These are phyloP conservation scores for Didymella glomerata DNA, from an alignment of 2,329 filamentous ascomycete species.

Conservation along the genomic window DNA sequence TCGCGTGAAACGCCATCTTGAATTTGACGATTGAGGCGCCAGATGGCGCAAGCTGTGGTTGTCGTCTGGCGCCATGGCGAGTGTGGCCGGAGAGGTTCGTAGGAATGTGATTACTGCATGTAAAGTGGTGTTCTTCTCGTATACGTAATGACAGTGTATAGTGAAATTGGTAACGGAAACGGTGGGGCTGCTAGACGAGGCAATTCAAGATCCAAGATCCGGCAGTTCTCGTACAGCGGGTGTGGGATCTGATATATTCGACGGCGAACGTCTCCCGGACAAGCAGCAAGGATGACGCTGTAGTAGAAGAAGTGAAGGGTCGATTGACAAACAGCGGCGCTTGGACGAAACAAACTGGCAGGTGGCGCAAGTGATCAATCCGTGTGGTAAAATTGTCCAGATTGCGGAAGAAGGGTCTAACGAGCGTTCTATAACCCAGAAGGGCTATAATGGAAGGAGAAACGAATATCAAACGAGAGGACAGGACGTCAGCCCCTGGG, in stretches of 20 bases:
- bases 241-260: slow-evolving; percentile 11
- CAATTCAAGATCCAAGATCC: slow-evolving; percentile 5
- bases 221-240: slow-evolving; percentile 2
- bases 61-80: slow-evolving; percentile 41
- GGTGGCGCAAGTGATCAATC: slow-evolving; percentile 27
- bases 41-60: slow-evolving; percentile 37
- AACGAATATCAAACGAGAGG: slow-evolving; percentile 49
- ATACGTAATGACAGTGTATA: neutral
- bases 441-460: slow-evolving; percentile 37
- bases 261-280: slow-evolving; percentile 5
- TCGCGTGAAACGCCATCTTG: slow-evolving; percentile 50
- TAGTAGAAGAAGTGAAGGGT: slow-evolving; percentile 3
- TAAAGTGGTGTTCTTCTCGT: slow-evolving; percentile 18
- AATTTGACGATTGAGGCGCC: slow-evolving; percentile 33
- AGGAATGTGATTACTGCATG: slow-evolving; percentile 25
- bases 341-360: slow-evolving; percentile 19
- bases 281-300: slow-evolving; percentile 17
- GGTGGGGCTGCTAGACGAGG: neutral
- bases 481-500: slow-evolving; percentile 43
- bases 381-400: slow-evolving; percentile 23
- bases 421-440: slow-evolving; percentile 38
- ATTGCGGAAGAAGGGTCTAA: slow-evolving; percentile 27
- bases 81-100: slow-evolving; percentile 23
- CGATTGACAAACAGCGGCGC: slow-evolving; percentile 15
- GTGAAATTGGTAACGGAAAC: neutral